Evolutionary conservation across 345 rosid genomes (phyloP), one percentile per base, ranked within the genome.

Genomic region (Hypericum androsaemum): DNA sequence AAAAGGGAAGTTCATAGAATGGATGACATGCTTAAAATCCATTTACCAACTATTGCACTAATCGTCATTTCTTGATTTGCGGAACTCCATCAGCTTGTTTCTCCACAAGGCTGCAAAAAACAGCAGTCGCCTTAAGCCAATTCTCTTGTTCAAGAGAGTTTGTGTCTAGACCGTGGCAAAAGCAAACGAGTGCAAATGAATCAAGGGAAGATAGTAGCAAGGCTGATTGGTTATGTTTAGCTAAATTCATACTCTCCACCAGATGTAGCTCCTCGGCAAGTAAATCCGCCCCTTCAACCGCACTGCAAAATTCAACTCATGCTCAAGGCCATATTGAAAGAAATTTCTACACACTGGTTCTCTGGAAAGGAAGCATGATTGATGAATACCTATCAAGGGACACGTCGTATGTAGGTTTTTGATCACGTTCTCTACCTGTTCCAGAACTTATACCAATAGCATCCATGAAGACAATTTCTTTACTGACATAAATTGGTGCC

Each of bases 401-500:
- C 59, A 90, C 87, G 63, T 86, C 80, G 61, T 82, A 90, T 46
- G 71, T 57, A 42, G 86, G 65, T 71, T 76, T 86, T 53, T 66
- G 52, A 63, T 71, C 64, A 46, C 52, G 77, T 10, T 39, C 15
- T 67, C 81, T 76, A 61, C 76, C 77, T 53, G 47, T 60, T 68
- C 86, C 95, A 74, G 74, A 72, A 52, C 92, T 84, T 68, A 89
- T 75, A 71, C 66, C 78, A 52, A 87, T 70, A 59, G 95, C 92
- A 72, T 90, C 95, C 10, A 70, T 76, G 61, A 76, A 59, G 61
- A 90, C 77, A 65, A 90, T 79, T 72, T 80, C 67, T 79, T 76
- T 90, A 64, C 68, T 80, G 47, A 90, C 85, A 71, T 72, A 83
- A 68, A 90, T 78, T 13, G 98, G 98, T 60, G 85, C 94, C 96